Base-by-base conservation (phyloP, 208 protist species). In the Crithidia fasciculata region DNA sequence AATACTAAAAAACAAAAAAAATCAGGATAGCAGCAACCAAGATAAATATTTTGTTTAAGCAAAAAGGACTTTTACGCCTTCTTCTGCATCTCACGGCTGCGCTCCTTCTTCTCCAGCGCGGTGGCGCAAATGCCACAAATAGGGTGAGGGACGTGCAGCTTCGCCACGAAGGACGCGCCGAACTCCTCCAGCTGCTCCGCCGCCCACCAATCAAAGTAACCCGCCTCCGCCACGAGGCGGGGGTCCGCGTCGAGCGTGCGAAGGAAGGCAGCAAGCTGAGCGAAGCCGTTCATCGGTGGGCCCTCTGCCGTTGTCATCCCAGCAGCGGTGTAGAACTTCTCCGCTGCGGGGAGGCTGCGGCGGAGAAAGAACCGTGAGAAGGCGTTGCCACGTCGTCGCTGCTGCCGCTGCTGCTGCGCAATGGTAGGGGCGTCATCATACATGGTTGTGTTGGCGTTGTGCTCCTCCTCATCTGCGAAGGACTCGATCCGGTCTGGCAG, bases 201-300 rank as follows among this genome's bases (percentile, higher is more conserved):
- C 13, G 37, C 36, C 71, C 71, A 76, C 71, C 71, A 76, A 47
- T 76, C 62, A 16, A 76, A 69, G 45, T 57, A 69, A 8, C 71
- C 71, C 2, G 71, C 62, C 5, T 62, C 9, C 28, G 69, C 62
- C 53, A 69, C 45, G 16, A 76, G 45, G 12, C 2, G 4, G 8
- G 70, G 70, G n/a, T 75, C 70, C 7, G 15, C 61, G 44, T 75
- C 70, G 39, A 75, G 70, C 3, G 61, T 19, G 9, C 70, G 70
- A 40, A 75, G 61, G 62, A 69, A 75, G 40, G 70, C 70, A 6
- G 70, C 70, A 2, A 75, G 70, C 54, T 75, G 70, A 15, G 70
- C 70, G 19, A 75, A 75, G 36, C 70, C 70, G 61, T 47, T 75
- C 61, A 69, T 69, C 40, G 70, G 61, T 18, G 50, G 37, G 47